phyloP scores from a whole-genome alignment of 345 rosid genomes.

The Eucalyptus marginata region DNA sequence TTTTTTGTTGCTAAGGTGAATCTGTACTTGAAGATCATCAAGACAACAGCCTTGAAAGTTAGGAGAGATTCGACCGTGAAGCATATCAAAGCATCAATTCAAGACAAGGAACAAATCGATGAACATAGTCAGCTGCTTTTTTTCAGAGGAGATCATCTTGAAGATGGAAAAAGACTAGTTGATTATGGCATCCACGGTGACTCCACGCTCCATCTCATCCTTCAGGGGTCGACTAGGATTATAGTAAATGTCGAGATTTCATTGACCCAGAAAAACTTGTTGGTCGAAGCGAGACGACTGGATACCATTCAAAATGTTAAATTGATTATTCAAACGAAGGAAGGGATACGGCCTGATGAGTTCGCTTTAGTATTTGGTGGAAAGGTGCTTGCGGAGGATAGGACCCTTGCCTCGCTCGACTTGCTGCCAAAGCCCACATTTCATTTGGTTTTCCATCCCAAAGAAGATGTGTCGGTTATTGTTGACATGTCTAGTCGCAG shows the following conservation, averaged over 20 bases:
- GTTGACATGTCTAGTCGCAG: background rate
- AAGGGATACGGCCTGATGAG: background rate
- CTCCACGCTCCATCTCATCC: background rate
- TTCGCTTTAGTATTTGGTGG: background rate
- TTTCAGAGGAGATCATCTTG: constrained; percentile 6
- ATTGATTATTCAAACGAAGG: background rate
- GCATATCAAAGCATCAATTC: constrained; percentile 10
- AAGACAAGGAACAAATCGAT: constrained; percentile 7
- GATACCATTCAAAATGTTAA: background rate
- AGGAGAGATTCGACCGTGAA: constrained; percentile 1
- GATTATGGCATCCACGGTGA: background rate
- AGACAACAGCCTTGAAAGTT: constrained; percentile 8
- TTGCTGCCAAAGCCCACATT: background rate
- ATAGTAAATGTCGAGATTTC: background rate
- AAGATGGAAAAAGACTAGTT: background rate
- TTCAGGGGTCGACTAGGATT: background rate
- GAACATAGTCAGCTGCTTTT: constrained; percentile 1
- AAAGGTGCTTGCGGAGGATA: background rate
- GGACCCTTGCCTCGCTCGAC: background rate
- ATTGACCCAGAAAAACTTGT: background rate
- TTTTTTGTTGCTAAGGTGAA: background rate
- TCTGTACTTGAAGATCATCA: constrained; percentile 13
- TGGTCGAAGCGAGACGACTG: background rate
- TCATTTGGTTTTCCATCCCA: background rate
- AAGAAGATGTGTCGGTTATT: background rate